A percentile compares a stretch with the other conserved stretches of the same genome.
Conservation (phyloP, 2,329 filamentous ascomycete species). For the Aspergillus novoparasiticus region DNA sequence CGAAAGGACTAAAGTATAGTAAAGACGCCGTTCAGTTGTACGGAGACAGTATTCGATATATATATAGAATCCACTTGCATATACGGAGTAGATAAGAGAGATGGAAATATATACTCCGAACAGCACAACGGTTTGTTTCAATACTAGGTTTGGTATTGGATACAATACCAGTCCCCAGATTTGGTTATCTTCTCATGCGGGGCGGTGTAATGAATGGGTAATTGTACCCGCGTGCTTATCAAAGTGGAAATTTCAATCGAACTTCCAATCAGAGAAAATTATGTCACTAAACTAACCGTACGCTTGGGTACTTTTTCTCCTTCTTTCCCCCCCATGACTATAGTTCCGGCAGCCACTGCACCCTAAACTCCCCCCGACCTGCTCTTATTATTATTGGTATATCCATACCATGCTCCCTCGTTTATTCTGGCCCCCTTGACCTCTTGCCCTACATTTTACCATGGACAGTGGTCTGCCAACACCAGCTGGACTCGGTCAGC, state of each 20-base stretch:
- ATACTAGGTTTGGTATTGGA: not conserved
- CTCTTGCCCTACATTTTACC: constrained; percentile 14
- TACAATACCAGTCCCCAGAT: not conserved
- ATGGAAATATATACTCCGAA: not conserved
- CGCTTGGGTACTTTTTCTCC: not conserved
- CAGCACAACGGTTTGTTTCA: no score
- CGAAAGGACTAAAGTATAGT: not conserved
- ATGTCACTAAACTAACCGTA: not conserved
- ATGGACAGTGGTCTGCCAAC: constrained; percentile 34
- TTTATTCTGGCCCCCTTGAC: constrained; percentile 28
- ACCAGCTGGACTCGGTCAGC: constrained; percentile 29
- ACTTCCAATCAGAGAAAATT: not conserved
- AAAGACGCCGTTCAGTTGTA: not conserved
- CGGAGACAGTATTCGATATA: not conserved
- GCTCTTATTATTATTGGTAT: constrained; percentile 5
- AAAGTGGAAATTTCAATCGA: not conserved
- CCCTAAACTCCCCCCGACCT: constrained; percentile 14
- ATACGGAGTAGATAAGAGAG: not conserved
- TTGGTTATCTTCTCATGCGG: not conserved
- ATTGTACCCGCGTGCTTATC: constrained; percentile 6
- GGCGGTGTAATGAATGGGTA: constrained; percentile 1
- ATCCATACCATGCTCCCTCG: constrained; percentile 29
- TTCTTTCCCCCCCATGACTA: not conserved
- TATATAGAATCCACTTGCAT: not conserved
- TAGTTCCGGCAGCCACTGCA: not conserved